phyloP scores from a whole-genome alignment of 1,284 basidiomycete species.

The Cerrena zonata region DNA sequence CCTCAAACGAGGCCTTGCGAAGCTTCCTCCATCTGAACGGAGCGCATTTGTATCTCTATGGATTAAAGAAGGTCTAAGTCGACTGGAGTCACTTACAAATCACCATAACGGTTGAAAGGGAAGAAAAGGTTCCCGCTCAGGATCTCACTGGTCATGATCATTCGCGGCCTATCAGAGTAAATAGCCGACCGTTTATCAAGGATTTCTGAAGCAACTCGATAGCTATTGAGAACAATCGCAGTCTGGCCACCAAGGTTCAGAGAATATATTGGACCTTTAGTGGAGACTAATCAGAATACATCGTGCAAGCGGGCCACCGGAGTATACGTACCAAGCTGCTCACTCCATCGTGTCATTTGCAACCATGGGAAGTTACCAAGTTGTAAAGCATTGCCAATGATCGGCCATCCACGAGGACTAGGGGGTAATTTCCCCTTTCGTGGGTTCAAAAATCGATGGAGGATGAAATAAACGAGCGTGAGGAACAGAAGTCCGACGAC shows the following conservation, averaged over 20 bases:
- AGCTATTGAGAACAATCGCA: conserved; percentile 14
- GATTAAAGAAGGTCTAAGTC: background rate
- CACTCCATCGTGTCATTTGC: conserved; percentile 3
- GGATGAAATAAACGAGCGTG: background rate
- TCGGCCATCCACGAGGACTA: background rate
- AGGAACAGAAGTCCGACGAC: no score
- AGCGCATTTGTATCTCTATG: background rate
- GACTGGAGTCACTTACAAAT: conserved; percentile 13
- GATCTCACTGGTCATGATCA: conserved; percentile 14
- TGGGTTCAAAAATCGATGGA: background rate
- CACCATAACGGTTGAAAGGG: conserved; percentile 12
- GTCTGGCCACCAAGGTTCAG: conserved; percentile 8
- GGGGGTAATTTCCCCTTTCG: background rate
- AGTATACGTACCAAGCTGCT: background rate
- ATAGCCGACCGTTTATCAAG: conserved; percentile 15
- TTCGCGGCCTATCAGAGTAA: conserved; percentile 17
- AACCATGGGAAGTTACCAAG: background rate
- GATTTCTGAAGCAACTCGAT: conserved; percentile 15
- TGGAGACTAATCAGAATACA: background rate
- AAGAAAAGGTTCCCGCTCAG: conserved; percentile 11
- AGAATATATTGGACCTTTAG: conserved; percentile 2
- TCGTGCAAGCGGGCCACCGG: background rate
- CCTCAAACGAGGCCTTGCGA: conserved; percentile 23
- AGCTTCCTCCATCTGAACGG: conserved; percentile 21
- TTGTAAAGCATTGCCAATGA: conserved; percentile 3